Base-by-base conservation (phyloP, 2,329 filamentous ascomycete species). In the Cladosporium halotolerans region DNA sequence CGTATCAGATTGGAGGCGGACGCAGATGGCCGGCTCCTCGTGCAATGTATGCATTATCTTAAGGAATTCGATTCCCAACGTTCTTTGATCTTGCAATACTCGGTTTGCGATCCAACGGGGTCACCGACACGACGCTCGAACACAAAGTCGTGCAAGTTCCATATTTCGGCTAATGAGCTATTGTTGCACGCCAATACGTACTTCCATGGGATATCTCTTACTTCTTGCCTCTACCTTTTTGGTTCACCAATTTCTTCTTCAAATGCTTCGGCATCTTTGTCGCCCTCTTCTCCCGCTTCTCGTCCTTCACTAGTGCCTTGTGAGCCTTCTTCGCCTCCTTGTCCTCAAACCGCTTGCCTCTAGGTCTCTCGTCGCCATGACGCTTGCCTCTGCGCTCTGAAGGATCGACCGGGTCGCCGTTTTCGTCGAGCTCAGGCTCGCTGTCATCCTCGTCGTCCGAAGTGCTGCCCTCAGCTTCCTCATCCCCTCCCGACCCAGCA, bases 241-340 rank as follows among this genome's bases (percentile, higher is more conserved):
- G 57, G 53, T 78, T 79, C 23, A 95, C 81, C 54, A 95, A 72
- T 68, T 86, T 88, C 77, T 96, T 97, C 80, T 99, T 99, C 33
- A 96, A 60, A 68, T 95, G 84, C 74, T 99, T 99, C 0, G 93
- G 92, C 73, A 99, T 95, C 77, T 99, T 99, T 3, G 88, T 87
- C 70, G 92, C 89, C 56, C 93, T 78, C 76, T 95, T 90, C 70
- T 96, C 91, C 34, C 89, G 84, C 75, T 96, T 96, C 65, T 91
- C 92, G 65, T 96, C 92, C 73, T 97, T 99, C 61, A 96, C 86
- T 1, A 86, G 85, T 68, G 83, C 81, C 70, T 99, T 99, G 70
- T 96, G 93, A 60, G 82, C 83, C 76, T 85, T 86, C 70, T 96
- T 97, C 55, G 82, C 82, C 10, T 96, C 89, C 72, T 96, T 96